Evolutionary conservation across 208 protist genomes (phyloP), one percentile per base, ranked within the genome.

Genomic region (Polymyxa betae): DNA sequence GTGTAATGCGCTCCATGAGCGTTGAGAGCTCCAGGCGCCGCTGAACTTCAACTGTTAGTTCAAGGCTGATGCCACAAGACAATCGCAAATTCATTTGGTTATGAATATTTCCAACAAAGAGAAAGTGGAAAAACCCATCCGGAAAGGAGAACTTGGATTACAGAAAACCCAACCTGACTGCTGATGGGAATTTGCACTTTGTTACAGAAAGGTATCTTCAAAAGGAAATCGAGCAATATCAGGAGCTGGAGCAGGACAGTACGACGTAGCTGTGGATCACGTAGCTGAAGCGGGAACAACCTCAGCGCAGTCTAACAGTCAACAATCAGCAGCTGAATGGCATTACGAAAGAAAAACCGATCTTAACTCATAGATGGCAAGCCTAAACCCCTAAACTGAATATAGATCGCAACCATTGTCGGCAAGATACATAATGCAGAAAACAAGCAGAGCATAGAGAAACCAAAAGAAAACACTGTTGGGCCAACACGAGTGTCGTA

Each of bases 221-320:
- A 43, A 20, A 82, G n/a, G 72, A 82, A 35, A 82, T 82, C n/a
- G 35, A 82, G 35, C n/a, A 82, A 40, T 38, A 82, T 82, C 72
- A 82, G 5, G 5, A 82, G n/a, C 72, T 82, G 72, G 12, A 82
- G 72, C 5, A 82, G 72, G 35, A 82, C 72, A 35, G 72, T 82
- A 35, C 72, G 72, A 5, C 72, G 72, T 38, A 82, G 72, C n/a
- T 38, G 35, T 45, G 72, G 72, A 43, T 82, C 72, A 43, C 72
- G 72, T n/a, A 82, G 72, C n/a, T 82, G 72, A 35, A 82, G 72
- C 5, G 72, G 16, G n/a, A 82, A 82, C 72, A 82, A 43, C n/a
- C 72, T 5, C 16, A n/a, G 72, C 16, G 72, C 35, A 5, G 72
- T 82, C 72, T 60, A 24, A 60, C 49, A 60, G 24, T 29, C 49